Evolutionary conservation across 2,329 filamentous ascomycete genomes (phyloP), one percentile per base, ranked within the genome.

Genomic region (Stenocarpella maydis): DNA sequence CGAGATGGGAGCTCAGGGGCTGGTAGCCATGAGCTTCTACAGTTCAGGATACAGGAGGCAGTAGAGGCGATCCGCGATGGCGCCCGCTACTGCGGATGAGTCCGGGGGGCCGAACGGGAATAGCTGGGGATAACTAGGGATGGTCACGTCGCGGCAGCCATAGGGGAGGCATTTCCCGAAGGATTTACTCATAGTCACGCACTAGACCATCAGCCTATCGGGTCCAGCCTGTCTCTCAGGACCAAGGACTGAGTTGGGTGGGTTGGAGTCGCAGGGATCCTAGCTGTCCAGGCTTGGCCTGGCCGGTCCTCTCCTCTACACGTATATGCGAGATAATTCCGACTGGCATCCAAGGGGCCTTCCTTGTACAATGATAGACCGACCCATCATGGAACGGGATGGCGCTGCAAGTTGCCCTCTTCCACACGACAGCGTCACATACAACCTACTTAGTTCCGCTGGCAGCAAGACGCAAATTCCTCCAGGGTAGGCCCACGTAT

Each of bases 1-100:
- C 12, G 19, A 45, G 41, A 12, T 47, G 55, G 43, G 19, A 63
- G 26, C 58, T 31, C 58, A 61, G 58, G 41, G 58, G 58, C 41
- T 28, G 26, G 41, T 21, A 47, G 28, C 21, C 26, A 12, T 19
- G 41, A 61, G 41, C 31, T 34, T 17, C 55, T 61, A 61, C 55
- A 61, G 39, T 17, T 61, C 41, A n/a, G 55, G 26, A 47, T 21
- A 24, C 54, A 58, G 21, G 10, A 41, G 19, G 37, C 54, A 26
- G 37, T 41, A 14, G 9, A 21, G 41, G 26, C 26, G 43, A 49
- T 63, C 49, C 43, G 58, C 49, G 58, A 63, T 45, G 58, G 58
- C 28, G 43, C 43, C 47, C 58, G 43, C 58, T 63, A 63, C 41
- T 49, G 58, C 41, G 58, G 21, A 49, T 19, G 6, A 15, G 26